Percentiles rank a stretch among this genome's conserved stretches.
phyloP scores from a whole-genome alignment of 805 yeast species.

The Priceomyces melissophilus region DNA sequence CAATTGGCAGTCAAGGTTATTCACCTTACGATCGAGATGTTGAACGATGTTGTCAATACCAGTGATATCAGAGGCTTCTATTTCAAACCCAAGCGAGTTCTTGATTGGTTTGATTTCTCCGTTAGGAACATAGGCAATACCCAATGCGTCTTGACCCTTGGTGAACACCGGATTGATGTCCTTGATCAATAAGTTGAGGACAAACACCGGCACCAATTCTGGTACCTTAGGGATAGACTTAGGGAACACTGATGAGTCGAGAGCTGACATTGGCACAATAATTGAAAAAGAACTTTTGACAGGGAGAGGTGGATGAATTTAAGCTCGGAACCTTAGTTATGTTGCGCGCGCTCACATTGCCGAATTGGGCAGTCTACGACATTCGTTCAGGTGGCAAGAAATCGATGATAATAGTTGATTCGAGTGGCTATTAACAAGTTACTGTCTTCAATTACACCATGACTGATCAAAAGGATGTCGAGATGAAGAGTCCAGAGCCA shows the following conservation, averaged over 20 bases:
- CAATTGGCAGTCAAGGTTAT: constrained; percentile 48
- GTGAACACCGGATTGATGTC: constrained; percentile 18
- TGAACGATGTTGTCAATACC: constrained; percentile 52
- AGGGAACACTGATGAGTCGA: constrained; percentile 7
- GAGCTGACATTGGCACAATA: not conserved
- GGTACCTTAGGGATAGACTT: constrained; percentile 19
- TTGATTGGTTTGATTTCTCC: constrained; percentile 29
- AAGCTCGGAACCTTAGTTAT: too few species aligned
- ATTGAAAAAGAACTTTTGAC: too few species aligned
- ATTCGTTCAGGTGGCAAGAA: not conserved
- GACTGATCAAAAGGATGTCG: constrained; percentile 13
- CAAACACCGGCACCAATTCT: constrained; percentile 28
- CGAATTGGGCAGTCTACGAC: constrained; percentile 9
- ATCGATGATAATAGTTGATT: not conserved
- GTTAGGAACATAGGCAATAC: constrained; percentile 19
- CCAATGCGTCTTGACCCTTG: constrained; percentile 16
- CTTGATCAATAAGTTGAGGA: constrained; percentile 24
- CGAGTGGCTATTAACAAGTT: too few species aligned
- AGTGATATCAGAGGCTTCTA: constrained; percentile 20
- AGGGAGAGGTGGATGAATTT: too few species aligned
- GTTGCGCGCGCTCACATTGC: constrained; percentile 5
- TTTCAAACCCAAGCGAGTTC: constrained; percentile 29
- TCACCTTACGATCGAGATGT: constrained; percentile 20
- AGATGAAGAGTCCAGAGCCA: constrained; percentile 17
- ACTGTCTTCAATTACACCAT: too few species aligned